Conservation (phyloP, 257 asterid species). For the Linaria vulgaris region DNA sequence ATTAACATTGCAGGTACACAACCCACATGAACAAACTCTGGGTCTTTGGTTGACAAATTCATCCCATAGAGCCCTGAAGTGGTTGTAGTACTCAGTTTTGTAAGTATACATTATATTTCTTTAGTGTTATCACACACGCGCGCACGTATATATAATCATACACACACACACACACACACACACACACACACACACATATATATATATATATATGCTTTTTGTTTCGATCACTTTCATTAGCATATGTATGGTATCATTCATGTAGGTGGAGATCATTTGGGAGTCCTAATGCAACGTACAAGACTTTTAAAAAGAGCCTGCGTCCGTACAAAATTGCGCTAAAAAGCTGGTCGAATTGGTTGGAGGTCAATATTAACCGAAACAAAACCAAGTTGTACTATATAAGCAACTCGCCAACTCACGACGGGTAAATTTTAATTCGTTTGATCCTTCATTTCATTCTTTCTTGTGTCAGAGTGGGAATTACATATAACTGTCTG, state of each 20-base stretch:
- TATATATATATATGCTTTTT: not conserved
- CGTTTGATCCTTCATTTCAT: too few relatives aligned
- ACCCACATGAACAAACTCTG: too few relatives aligned
- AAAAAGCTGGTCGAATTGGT: conserved; percentile 4
- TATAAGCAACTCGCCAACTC: conserved; percentile 4
- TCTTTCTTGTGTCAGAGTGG: too few relatives aligned
- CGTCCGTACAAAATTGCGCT: not conserved
- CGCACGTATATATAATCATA: too few relatives aligned
- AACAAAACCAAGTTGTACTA: conserved; percentile 8
- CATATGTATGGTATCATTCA: not conserved
- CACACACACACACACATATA: too few relatives aligned
- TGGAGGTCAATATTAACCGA: not conserved
- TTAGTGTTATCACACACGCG: too few relatives aligned
- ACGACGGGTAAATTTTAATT: not conserved
- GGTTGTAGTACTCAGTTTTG: conserved; percentile 60
- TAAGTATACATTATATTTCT: conserved; percentile 35
- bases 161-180: too few relatives aligned
- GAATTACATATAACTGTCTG: too few relatives aligned
- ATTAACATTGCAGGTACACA: too few relatives aligned
- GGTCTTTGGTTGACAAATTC: conserved; percentile 81
- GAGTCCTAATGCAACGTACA: conserved; percentile 1
- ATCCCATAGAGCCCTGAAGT: conserved; percentile 34
- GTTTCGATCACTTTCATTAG: not conserved
- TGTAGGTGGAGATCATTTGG: conserved; percentile 11
- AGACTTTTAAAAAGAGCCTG: not conserved